Base-by-base conservation (phyloP, 1,284 basidiomycete genomes). In the Leccinum pachyderme region DNA sequence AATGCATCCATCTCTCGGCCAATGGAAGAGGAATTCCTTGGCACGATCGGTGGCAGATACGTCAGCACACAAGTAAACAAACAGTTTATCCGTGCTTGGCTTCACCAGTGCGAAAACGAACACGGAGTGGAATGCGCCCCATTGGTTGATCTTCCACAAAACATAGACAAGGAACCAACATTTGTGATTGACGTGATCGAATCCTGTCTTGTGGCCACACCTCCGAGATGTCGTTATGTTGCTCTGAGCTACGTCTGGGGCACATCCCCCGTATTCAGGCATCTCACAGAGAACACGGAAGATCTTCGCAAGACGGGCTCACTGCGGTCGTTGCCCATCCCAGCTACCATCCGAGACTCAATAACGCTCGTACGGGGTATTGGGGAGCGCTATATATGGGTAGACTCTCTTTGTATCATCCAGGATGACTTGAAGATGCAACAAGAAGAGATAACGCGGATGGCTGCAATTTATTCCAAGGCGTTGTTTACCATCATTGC, bases 341-440 rank as follows among this genome's bases (percentile, higher is more conserved):
- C 61, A 13, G 28, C 55, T n/a, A 65, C 63, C 2, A 68, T 65
- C 25, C 51, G 45, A 39, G 64, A 65, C 49, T 53, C 63, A 7
- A 65, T 66, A 1, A 47, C 49, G 3, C 45, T 67, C 5, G 58
- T 65, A 1, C 48, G 22, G 7, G 43, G 32, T n/a, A 62, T 66
- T 6, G 61, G 59, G 47, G 65, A 67, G 39, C 61, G 59, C 15
- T 67, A 67, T 27, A 41, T 64, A 4, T 64, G 63, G 63, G 55
- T 67, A 11, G 65, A 67, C 28, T 61, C 63, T 5, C 4, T 64
- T 7, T 67, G 63, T 27, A 67, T 67, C 52, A 52, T 53, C 24
- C 63, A 68, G 25, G 24, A 65, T 31, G 51, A 68, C 18, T 33
- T 33, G 31, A 41, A 35, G 47, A 63, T 66, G 62, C 51, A 59